Percentiles rank a stretch among this genome's conserved stretches.
These are phyloP conservation scores for Tolypocladium endophyticum DNA, from an alignment of 2,329 filamentous ascomycete genomes.

Conservation along the genomic window DNA sequence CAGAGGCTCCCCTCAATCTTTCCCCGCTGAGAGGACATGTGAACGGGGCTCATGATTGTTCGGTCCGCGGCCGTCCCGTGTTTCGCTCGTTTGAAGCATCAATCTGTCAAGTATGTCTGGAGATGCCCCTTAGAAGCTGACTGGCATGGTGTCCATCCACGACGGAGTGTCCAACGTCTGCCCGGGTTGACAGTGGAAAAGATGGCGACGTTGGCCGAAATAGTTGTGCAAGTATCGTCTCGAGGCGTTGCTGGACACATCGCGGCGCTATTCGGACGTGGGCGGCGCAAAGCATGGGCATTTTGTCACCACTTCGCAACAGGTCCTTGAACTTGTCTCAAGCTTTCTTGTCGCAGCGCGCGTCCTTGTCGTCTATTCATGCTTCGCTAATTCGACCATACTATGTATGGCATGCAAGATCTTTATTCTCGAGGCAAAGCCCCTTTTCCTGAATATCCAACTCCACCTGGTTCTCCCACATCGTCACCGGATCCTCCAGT, in stretches of 20 bases:
- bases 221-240: too few relatives aligned
- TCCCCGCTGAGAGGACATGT: background rate
- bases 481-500: conserved; percentile 8
- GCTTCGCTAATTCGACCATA: background rate
- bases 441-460: background rate
- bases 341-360: too few relatives aligned
- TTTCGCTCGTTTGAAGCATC: background rate
- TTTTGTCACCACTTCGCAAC: background rate
- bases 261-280: background rate
- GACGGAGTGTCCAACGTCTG: background rate
- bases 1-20: background rate
- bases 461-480: background rate
- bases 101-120: background rate
- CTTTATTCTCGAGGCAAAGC: background rate
- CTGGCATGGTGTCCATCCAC: background rate
- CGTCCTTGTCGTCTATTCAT: background rate
- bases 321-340: background rate
- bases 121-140: background rate
- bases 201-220: background rate
- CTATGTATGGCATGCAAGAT: background rate
- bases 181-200: background rate
- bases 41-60: background rate
- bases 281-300: background rate
- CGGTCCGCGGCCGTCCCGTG: background rate
- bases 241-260: background rate